Conservation (phyloP, 2,329 filamentous ascomycete species). For the Epichloe glyceriae region DNA sequence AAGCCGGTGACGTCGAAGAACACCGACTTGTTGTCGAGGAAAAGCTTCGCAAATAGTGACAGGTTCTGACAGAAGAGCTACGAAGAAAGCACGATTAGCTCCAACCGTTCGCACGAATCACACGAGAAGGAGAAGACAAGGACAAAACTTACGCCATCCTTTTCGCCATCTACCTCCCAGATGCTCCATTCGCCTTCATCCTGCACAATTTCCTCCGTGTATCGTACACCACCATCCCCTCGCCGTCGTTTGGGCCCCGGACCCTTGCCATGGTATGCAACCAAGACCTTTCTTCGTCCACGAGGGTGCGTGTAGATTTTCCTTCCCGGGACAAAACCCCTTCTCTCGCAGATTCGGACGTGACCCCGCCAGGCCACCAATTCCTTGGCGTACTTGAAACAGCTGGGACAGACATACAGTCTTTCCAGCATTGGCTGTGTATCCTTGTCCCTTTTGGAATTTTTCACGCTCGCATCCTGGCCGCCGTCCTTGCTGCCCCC, state of each 20-base stretch:
- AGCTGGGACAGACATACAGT: slow-evolving; percentile 80
- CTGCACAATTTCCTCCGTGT: slow-evolving; percentile 30
- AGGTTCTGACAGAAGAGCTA: slow-evolving; percentile 87
- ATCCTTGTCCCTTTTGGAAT: slow-evolving; percentile 22
- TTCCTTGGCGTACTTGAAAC: slow-evolving; percentile 79
- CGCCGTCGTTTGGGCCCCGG: slow-evolving; percentile 25
- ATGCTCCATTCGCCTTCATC: slow-evolving; percentile 69
- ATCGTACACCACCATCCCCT: slow-evolving; percentile 22
- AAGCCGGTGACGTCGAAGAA: slow-evolving; percentile 95
- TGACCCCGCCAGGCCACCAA: slow-evolving; percentile 46
- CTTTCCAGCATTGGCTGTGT: slow-evolving; percentile 41
- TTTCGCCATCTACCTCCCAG: slow-evolving; percentile 85
- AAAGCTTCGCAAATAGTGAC: slow-evolving; percentile 91
- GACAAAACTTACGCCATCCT: slow-evolving; percentile 48
- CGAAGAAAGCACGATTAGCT: background rate
- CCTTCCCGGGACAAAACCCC: slow-evolving; percentile 44
- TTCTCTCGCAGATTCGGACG: slow-evolving; percentile 42
- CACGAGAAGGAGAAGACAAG: background rate
- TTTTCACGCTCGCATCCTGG: slow-evolving; percentile 16
- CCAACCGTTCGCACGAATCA: background rate
- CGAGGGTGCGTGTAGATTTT: slow-evolving; percentile 59
- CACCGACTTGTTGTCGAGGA: slow-evolving; percentile 95
- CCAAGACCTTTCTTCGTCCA: slow-evolving; percentile 27
- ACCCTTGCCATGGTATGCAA: slow-evolving; percentile 19
- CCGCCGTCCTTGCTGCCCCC: slow-evolving; percentile 15